Percentiles rank a stretch among this genome's conserved stretches.
These are phyloP conservation scores for Jatropha podagrica DNA, from an alignment of 441 rosid genomes.

Conservation along the genomic window DNA sequence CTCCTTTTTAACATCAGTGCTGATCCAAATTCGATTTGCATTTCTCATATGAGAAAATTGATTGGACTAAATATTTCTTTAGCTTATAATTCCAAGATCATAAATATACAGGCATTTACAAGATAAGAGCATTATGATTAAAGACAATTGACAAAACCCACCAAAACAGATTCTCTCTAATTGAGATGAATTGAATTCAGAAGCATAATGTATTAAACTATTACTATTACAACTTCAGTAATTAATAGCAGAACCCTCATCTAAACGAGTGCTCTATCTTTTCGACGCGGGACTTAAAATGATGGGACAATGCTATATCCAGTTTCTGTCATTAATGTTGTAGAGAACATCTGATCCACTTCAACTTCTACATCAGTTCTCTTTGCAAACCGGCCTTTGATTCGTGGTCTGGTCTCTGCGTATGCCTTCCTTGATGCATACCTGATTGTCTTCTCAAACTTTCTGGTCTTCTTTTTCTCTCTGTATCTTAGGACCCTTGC, in stretches of 20 bases:
- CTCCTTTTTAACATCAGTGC: not conserved
- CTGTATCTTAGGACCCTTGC: slow-evolving; percentile 89
- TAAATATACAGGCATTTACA: slow-evolving; percentile 37
- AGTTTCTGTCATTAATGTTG: slow-evolving; percentile 45
- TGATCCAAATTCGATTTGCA: not conserved
- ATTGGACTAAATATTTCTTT: not conserved
- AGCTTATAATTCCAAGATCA: slow-evolving; percentile 17
- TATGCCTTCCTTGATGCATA: slow-evolving; percentile 97
- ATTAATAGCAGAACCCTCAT: slow-evolving; percentile 22
- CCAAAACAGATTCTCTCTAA: slow-evolving; percentile 15
- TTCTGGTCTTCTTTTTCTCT: slow-evolving; percentile 88
- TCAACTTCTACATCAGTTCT: slow-evolving; percentile 49
- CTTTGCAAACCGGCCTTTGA: slow-evolving; percentile 92
- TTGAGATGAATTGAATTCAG: slow-evolving; percentile 23
- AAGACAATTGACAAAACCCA: slow-evolving; percentile 24
- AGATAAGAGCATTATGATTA: slow-evolving; percentile 23
- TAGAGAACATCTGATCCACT: slow-evolving; percentile 59
- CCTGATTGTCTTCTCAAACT: slow-evolving; percentile 92
- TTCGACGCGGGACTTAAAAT: slow-evolving; percentile 33
- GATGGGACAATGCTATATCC: slow-evolving; percentile 76
- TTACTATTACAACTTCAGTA: slow-evolving; percentile 24
- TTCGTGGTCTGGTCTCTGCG: slow-evolving; percentile 87
- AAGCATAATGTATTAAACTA: slow-evolving; percentile 16
- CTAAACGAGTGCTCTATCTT: not conserved
- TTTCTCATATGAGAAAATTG: not conserved